A percentile compares a stretch with the other conserved stretches of the same genome.
These are phyloP conservation scores for Homolaphlyctis polyrhiza DNA, from an alignment of 371 early-diverging fungal genomes.

Conservation along the genomic window DNA sequence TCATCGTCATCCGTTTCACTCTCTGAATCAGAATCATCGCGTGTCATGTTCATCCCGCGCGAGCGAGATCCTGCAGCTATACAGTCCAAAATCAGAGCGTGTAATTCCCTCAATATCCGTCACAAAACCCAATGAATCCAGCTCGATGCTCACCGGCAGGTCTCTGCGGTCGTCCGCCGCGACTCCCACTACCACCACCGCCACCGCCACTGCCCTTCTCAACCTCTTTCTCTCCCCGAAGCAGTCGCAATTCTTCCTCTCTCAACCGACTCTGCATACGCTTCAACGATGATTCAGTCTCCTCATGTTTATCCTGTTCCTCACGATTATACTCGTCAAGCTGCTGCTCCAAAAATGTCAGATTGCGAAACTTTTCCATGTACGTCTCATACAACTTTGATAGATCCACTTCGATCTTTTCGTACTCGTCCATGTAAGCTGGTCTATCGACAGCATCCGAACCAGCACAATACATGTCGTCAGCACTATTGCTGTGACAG, in stretches of 20 bases:
- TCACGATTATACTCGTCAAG: slow-evolving; percentile 35
- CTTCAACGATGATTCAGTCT: slow-evolving; percentile 37
- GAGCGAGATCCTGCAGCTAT: slow-evolving; percentile 16
- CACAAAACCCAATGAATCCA: not conserved
- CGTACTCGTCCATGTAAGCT: slow-evolving; percentile 54
- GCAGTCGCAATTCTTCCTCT: slow-evolving; percentile 43
- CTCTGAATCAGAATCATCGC: slow-evolving; percentile 14
- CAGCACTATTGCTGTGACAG: too few relatives aligned
- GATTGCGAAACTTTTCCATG: slow-evolving; percentile 40
- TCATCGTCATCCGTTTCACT: not conserved
- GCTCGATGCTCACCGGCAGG: slow-evolving; percentile 27
- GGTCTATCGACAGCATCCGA: too few relatives aligned
- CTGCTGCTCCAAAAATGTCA: slow-evolving; percentile 42
- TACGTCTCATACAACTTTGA: slow-evolving; percentile 33
- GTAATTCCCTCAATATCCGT: not conserved
- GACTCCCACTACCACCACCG: not conserved
- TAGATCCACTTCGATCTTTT: slow-evolving; percentile 43
- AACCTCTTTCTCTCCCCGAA: slow-evolving; percentile 39
- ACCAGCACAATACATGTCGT: too few relatives aligned
- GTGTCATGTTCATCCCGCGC: slow-evolving; percentile 1
- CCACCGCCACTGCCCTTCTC: not conserved
- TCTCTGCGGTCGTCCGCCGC: slow-evolving; percentile 6
- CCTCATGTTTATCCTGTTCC: slow-evolving; percentile 45
- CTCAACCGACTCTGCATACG: slow-evolving; percentile 38
- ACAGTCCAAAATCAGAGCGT: not conserved